These are phyloP conservation scores for Candida namnaoensis DNA, from an alignment of 805 yeast genomes.

Conservation along the genomic window DNA sequence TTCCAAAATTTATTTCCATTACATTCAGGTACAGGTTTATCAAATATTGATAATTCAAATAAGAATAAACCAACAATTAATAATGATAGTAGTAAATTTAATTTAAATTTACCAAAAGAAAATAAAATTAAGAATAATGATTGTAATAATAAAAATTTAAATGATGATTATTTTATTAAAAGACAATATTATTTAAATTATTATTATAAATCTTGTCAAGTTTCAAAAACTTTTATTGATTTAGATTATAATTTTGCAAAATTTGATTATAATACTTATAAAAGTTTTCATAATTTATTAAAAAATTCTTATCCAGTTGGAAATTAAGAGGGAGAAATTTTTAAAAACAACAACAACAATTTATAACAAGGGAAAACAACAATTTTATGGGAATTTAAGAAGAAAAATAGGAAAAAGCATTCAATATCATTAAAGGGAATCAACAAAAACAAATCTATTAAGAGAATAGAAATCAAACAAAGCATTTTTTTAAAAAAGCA, in stretches of 20 bases:
- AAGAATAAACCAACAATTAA: conserved; percentile 2
- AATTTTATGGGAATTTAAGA: too few species aligned
- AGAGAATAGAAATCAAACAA: too few species aligned
- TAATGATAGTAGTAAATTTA: conserved; percentile 2
- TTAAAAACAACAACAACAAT: too few species aligned
- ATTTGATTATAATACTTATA: conserved; percentile 42
- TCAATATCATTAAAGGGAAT: too few species aligned
- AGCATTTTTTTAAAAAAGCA: too few species aligned
- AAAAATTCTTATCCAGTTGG: conserved; percentile 2
- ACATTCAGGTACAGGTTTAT: conserved; percentile 20
- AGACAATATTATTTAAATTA: conserved; percentile 32
- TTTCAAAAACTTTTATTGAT: conserved; percentile 53
- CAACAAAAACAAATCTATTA: too few species aligned
- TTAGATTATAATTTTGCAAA: conserved; percentile 52
- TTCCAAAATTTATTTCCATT: conserved; percentile 76
- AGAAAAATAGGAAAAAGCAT: too few species aligned
- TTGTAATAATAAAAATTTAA: conserved; percentile 19
- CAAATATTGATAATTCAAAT: conserved; percentile 10
- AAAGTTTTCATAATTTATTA: conserved; percentile 23
- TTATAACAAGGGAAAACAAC: too few species aligned
- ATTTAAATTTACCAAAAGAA: too few species aligned
- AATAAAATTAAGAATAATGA: neutral
- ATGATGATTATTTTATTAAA: conserved; percentile 33
- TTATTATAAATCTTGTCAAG: conserved; percentile 49
- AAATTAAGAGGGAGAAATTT: too few species aligned